Conservation (phyloP, 306 rosid genomes). For the Cajanus cajan region DNA sequence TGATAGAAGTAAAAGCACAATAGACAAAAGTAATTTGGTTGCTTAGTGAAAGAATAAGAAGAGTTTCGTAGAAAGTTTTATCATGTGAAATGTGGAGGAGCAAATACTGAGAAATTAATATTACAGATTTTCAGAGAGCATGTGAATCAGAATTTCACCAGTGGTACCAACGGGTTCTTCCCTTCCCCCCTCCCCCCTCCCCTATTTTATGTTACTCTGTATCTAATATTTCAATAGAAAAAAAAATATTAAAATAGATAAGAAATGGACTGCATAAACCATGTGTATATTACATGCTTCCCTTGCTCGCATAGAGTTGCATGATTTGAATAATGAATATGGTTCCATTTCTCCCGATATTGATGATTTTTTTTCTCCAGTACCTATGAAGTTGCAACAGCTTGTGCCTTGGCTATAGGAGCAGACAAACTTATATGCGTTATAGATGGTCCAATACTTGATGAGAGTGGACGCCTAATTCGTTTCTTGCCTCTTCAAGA, state of each 20-base stretch:
- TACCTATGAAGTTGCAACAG: slow-evolving; percentile 96
- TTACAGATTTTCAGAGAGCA: background rate
- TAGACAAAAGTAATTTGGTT: background rate
- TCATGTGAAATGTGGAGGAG: background rate
- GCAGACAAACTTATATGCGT: slow-evolving; percentile 93
- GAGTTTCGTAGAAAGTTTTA: background rate
- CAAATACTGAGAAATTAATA: slow-evolving; percentile 11
- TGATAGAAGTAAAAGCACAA: slow-evolving; percentile 4
- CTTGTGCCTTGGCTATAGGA: slow-evolving; percentile 90
- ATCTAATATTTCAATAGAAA: background rate
- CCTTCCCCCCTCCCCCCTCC: background rate
- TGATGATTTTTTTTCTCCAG: slow-evolving; percentile 52
- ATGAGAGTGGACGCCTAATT: slow-evolving; percentile 77
- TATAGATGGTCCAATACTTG: slow-evolving; percentile 90
- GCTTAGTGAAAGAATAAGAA: background rate
- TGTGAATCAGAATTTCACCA: background rate
- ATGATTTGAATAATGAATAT: slow-evolving; percentile 5
- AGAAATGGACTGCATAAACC: background rate
- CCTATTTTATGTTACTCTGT: background rate
- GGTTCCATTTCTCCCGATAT: background rate
- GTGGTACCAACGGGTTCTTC: background rate
- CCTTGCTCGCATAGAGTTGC: slow-evolving; percentile 5
- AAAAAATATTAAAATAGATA: background rate
- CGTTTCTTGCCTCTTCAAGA: slow-evolving; percentile 87
- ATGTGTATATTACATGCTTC: slow-evolving; percentile 18